phyloP scores from a whole-genome alignment of 1,284 basidiomycete species.

The Boletus sp. region DNA sequence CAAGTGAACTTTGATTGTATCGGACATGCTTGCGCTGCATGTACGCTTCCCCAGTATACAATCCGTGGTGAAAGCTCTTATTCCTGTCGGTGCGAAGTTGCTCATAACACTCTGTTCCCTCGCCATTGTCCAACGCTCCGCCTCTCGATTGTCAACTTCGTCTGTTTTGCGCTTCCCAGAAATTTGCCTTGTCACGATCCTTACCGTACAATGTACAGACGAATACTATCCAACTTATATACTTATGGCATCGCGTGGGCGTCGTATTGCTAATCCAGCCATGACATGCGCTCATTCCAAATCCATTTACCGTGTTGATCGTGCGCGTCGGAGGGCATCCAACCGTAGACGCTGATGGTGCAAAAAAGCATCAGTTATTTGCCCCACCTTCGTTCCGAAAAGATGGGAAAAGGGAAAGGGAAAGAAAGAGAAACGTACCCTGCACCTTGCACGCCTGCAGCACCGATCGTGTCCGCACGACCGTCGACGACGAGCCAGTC shows the following conservation, averaged over 20 bases:
- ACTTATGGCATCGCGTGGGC: constrained; percentile 14
- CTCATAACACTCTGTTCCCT: constrained; percentile 8
- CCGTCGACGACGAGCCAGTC: constrained; percentile 70
- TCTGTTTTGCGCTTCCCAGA: constrained; percentile 3
- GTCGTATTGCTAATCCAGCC: constrained; percentile 43
- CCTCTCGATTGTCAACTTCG: constrained; percentile 8
- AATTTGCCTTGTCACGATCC: constrained; percentile 29
- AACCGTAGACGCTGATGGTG: constrained; percentile 45
- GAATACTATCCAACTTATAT: constrained; percentile 26
- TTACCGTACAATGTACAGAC: constrained; percentile 30
- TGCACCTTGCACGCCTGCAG: constrained; percentile 70
- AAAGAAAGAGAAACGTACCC: constrained; percentile 48
- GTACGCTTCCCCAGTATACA: constrained; percentile 14
- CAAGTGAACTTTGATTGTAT: constrained; percentile 40
- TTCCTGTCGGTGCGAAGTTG: constrained; percentile 5
- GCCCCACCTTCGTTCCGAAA: neutral
- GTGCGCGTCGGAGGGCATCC: constrained; percentile 4
- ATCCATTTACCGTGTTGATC: constrained; percentile 41
- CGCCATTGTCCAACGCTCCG: constrained; percentile 9
- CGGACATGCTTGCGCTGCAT: constrained; percentile 20
- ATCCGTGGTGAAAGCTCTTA: constrained; percentile 12
- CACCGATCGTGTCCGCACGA: constrained; percentile 53
- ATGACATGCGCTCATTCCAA: constrained; percentile 54
- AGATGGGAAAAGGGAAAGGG: neutral
- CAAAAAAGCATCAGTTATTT: neutral